A percentile compares a stretch with the other conserved stretches of the same genome.
Conservation (phyloP, 441 rosid genomes). For the Rhodomyrtus psidioides region DNA sequence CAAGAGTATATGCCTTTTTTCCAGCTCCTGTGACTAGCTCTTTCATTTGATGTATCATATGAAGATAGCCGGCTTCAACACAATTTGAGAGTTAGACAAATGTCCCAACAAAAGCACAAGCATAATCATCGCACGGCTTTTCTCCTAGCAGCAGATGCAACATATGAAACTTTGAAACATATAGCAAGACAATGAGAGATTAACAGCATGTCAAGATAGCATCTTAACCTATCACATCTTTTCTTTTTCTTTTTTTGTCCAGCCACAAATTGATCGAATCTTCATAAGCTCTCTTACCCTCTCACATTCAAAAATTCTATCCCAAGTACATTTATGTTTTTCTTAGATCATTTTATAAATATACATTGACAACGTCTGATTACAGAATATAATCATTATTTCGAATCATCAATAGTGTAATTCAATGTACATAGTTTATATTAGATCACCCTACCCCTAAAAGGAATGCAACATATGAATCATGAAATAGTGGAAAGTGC, state of each 20-base stretch:
- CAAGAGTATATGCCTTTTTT: conserved; percentile 77
- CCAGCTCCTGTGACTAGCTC: conserved; percentile 64
- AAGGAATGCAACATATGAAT: background rate
- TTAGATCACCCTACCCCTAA: background rate
- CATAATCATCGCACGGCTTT: background rate
- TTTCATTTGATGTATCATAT: conserved; percentile 81
- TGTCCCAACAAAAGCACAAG: background rate
- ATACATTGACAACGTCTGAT: background rate
- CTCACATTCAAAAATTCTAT: background rate
- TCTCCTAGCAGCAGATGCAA: background rate
- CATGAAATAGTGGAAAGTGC: background rate
- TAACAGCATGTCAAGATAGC: background rate
- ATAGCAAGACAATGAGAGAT: background rate
- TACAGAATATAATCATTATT: background rate
- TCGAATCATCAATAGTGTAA: background rate
- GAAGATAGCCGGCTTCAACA: conserved; percentile 82
- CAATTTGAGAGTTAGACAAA: conserved; percentile 4
- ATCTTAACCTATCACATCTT: background rate
- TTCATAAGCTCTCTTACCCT: background rate
- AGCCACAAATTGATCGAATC: background rate
- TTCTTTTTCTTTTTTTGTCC: background rate
- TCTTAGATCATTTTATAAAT: background rate
- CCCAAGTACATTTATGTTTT: background rate
- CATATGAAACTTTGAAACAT: background rate
- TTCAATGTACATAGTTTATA: background rate